These are phyloP conservation scores for Wickerhamomyces canadensis DNA, from an alignment of 805 yeast species.

Conservation along the genomic window DNA sequence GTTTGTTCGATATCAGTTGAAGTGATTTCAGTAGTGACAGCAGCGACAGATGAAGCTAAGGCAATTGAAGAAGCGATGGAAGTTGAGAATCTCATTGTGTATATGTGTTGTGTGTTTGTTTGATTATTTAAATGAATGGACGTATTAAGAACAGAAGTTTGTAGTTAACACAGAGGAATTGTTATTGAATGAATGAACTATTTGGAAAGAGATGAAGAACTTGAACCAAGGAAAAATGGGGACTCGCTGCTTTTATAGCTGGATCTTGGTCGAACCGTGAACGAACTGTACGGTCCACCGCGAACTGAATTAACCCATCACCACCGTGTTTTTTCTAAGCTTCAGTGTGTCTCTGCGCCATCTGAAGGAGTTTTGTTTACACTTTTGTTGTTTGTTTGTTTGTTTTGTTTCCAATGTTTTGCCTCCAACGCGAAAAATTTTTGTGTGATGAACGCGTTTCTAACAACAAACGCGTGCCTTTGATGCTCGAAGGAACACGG, in stretches of 20 bases:
- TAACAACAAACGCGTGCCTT: too few species aligned
- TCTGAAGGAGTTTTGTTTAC: not conserved
- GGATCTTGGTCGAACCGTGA: too few species aligned
- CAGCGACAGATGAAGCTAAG: conserved; percentile 19
- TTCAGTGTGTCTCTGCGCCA: too few species aligned
- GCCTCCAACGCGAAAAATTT: not conserved
- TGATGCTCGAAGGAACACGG: not conserved
- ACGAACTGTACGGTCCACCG: too few species aligned
- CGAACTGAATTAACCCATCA: too few species aligned
- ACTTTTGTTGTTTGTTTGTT: not conserved
- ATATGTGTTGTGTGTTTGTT: conserved; percentile 3
- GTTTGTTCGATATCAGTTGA: conserved; percentile 12
- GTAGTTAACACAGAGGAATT: too few species aligned
- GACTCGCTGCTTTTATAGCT: not conserved
- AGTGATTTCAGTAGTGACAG: conserved; percentile 19
- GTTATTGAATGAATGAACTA: too few species aligned
- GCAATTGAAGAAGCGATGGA: conserved; percentile 19
- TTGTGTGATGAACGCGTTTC: not conserved
- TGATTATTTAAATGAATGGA: conserved; percentile 16
- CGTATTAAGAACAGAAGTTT: conserved; percentile 12
- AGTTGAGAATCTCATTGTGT: conserved; percentile 23
- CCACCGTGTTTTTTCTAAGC: too few species aligned
- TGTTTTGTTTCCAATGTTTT: too few species aligned
- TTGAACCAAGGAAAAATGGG: not conserved
- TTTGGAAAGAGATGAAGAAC: too few species aligned